Evolutionary conservation across 2,329 filamentous ascomycete species (phyloP).

Genomic region (Lachnellula occidentalis): DNA sequence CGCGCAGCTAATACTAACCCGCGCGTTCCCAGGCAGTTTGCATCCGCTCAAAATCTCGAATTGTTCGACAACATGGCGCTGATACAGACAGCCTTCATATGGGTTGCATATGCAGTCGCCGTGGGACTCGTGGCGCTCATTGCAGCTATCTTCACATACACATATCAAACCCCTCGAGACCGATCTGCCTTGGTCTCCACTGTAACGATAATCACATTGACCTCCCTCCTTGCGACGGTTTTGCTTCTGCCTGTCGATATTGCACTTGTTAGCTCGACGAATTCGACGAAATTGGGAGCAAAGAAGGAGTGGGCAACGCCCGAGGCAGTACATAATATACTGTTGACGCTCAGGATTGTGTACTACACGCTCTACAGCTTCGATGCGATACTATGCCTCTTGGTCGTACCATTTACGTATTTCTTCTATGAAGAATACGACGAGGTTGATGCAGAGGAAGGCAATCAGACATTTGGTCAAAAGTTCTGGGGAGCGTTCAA

Average conservation of each 20-base stretch:
- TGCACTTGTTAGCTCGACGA: constrained; percentile 86
- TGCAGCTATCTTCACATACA: constrained; percentile 79
- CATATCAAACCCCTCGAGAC: constrained; percentile 86
- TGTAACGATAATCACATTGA: constrained; percentile 82
- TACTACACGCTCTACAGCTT: constrained; percentile 93
- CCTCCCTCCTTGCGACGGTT: constrained; percentile 83
- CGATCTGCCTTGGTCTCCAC: constrained; percentile 75
- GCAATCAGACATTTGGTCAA: constrained; percentile 63
- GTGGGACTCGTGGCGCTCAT: constrained; percentile 70
- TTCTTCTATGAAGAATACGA: constrained; percentile 99
- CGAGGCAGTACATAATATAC: constrained; percentile 69
- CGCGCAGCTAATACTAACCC: background rate
- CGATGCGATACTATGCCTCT: constrained; percentile 80
- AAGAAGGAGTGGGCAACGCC: constrained; percentile 96
- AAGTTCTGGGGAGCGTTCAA: constrained; percentile 81
- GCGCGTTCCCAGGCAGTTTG: constrained; percentile 7
- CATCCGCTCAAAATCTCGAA: constrained; percentile 8
- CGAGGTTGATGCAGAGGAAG: constrained; percentile 77
- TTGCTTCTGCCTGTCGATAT: constrained; percentile 93
- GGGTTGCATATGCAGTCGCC: constrained; percentile 85
- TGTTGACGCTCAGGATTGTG: constrained; percentile 75
- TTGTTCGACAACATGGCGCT: constrained; percentile 38
- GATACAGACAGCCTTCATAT: constrained; percentile 86
- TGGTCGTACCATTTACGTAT: constrained; percentile 92
- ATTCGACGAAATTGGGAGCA: constrained; percentile 64